These are phyloP conservation scores for Phalaenopsis equestris DNA, from an alignment of 106 monocot species.

Conservation along the genomic window DNA sequence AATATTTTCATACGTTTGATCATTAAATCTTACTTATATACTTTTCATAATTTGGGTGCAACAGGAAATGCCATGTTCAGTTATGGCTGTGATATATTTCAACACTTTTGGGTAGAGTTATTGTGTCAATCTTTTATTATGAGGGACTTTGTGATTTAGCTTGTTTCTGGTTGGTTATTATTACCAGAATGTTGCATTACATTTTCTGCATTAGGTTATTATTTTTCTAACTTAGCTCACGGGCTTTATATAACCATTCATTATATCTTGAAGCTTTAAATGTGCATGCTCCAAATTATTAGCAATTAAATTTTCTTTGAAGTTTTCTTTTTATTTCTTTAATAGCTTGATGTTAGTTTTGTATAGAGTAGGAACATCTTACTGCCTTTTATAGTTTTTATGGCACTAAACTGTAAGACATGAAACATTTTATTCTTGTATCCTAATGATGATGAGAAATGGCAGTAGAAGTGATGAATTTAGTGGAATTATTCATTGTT, in stretches of 20 bases:
- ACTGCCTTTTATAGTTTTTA: background rate
- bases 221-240: background rate
- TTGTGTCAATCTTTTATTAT: background rate
- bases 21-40: background rate
- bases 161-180: background rate
- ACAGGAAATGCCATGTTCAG: background rate
- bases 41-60: background rate
- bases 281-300: background rate
- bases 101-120: background rate
- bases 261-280: background rate
- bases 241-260: background rate
- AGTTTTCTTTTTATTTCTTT: background rate
- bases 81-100: background rate
- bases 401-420: background rate
- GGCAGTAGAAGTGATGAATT: background rate
- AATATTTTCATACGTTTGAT: background rate
- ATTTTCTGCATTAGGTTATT: background rate
- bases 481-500: background rate
- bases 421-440: background rate
- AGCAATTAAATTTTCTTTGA: slow-evolving; percentile 1
- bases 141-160: background rate
- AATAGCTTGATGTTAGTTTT: background rate
- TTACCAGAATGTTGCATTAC: background rate
- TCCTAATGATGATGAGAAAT: background rate
- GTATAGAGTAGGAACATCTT: background rate